These are phyloP conservation scores for Kodamaea sp. DNA, from an alignment of 1,139 yeast species.

Conservation along the genomic window DNA sequence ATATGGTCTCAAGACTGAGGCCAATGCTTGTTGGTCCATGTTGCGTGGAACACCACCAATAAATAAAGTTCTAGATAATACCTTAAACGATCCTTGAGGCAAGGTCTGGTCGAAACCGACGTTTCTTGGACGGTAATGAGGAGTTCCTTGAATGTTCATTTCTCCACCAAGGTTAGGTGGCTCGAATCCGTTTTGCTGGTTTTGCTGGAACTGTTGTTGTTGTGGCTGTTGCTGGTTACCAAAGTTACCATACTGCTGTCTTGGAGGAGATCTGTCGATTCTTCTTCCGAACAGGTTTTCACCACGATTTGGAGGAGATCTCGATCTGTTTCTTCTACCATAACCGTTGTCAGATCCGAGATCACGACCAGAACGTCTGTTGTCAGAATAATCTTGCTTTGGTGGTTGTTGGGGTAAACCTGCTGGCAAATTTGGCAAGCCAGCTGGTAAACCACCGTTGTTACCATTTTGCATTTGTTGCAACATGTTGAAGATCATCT, in stretches of 20 bases:
- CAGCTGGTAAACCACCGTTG: slow-evolving; percentile 5
- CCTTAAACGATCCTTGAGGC: slow-evolving; percentile 82
- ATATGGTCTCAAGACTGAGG: slow-evolving; percentile 71
- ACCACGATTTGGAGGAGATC: slow-evolving; percentile 48
- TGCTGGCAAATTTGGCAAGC: slow-evolving; percentile 5
- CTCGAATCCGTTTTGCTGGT: slow-evolving; percentile 6
- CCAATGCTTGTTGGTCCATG: slow-evolving; percentile 75
- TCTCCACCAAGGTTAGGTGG: slow-evolving; percentile 46
- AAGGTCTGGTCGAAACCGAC: slow-evolving; percentile 68
- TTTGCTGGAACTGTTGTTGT: slow-evolving; percentile 14
- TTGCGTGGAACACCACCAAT: slow-evolving; percentile 89
- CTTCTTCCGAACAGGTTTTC: slow-evolving; percentile 21
- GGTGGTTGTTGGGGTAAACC: slow-evolving; percentile 15
- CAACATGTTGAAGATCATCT: slow-evolving; percentile 43
- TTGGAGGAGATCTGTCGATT: slow-evolving; percentile 35
- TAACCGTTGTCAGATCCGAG: slow-evolving; percentile 29
- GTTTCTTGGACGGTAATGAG: slow-evolving; percentile 72
- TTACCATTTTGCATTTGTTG: slow-evolving; percentile 41
- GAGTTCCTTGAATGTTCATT: slow-evolving; percentile 64
- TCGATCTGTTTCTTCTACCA: slow-evolving; percentile 55
- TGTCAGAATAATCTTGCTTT: slow-evolving; percentile 22
- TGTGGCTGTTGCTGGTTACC: slow-evolving; percentile 16
- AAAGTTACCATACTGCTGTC: slow-evolving; percentile 14
- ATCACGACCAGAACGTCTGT: slow-evolving; percentile 41
- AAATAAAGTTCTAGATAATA: slow-evolving; percentile 84